phyloP scores from a whole-genome alignment of 345 rosid genomes.

The Viola odorata region DNA sequence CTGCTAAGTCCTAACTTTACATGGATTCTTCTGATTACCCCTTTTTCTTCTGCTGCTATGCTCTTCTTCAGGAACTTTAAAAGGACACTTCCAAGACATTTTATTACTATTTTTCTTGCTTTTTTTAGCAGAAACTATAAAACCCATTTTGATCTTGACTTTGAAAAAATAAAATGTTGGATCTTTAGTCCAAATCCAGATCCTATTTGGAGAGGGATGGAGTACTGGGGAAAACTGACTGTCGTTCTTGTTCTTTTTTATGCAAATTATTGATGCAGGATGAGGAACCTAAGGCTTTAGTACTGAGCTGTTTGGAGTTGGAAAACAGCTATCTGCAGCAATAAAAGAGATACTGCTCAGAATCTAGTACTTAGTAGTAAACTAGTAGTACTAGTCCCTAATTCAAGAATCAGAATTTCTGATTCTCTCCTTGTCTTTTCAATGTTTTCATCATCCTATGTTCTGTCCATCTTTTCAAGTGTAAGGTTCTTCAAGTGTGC shows the following conservation, averaged over 20 bases:
- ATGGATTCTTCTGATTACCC: conserved; percentile 22
- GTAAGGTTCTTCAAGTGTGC: not conserved
- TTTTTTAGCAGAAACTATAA: not conserved
- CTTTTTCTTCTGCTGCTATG: not conserved
- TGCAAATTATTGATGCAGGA: conserved; percentile 27
- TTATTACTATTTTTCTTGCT: not conserved
- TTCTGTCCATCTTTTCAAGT: not conserved
- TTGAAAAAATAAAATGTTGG: not conserved
- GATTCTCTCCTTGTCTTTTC: not conserved
- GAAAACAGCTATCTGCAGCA: conserved; percentile 9
- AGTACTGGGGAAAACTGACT: not conserved
- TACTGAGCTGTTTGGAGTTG: not conserved
- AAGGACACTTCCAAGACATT: not conserved
- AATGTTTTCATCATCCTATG: not conserved
- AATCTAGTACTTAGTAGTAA: no score
- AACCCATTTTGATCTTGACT: not conserved
- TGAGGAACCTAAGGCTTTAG: conserved; percentile 44
- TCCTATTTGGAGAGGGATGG: not conserved
- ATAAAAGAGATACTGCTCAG: conserved; percentile 20
- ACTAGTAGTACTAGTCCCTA: not conserved
- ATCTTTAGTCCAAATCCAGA: not conserved
- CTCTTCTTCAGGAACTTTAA: not conserved
- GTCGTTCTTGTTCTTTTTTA: not conserved
- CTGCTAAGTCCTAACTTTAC: conserved; percentile 25
- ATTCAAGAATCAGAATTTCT: conserved; percentile 13